These are phyloP conservation scores for Metschnikowia sp. DNA, from an alignment of 805 yeast genomes.

Conservation along the genomic window DNA sequence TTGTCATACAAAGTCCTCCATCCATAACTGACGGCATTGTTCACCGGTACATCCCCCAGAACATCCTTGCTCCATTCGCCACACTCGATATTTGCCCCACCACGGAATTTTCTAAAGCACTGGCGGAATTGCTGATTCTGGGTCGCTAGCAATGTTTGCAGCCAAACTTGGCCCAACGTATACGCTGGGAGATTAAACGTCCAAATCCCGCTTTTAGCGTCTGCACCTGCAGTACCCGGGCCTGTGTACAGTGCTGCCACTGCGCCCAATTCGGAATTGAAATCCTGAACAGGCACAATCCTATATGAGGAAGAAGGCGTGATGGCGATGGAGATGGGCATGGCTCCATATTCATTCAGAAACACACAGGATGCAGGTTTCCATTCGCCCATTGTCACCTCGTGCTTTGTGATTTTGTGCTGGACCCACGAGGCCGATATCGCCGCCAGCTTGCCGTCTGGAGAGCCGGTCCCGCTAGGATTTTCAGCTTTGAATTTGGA, in stretches of 20 bases:
- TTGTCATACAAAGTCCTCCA: neutral
- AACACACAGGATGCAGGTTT: neutral
- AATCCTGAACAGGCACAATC: neutral
- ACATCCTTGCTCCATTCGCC: constrained; percentile 1
- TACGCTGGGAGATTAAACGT: neutral
- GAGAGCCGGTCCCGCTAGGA: neutral
- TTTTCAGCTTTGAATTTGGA: neutral
- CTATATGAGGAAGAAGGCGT: neutral
- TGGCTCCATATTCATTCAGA: constrained; percentile 1
- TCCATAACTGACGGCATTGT: neutral
- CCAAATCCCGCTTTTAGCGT: neutral
- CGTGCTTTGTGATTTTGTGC: neutral
- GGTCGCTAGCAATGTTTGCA: neutral
- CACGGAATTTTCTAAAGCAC: neutral
- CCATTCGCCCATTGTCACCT: neutral
- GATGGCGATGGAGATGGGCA: neutral
- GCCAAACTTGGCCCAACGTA: constrained; percentile 3
- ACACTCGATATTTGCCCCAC: neutral
- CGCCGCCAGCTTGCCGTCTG: neutral
- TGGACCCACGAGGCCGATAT: neutral
- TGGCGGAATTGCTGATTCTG: constrained; percentile 3
- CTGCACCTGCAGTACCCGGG: neutral
- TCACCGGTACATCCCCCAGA: neutral
- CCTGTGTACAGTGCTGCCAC: neutral
- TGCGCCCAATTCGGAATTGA: neutral